Base-by-base conservation (phyloP, 768 basidiomycete species). In the Collybiopsis luxurians region DNA sequence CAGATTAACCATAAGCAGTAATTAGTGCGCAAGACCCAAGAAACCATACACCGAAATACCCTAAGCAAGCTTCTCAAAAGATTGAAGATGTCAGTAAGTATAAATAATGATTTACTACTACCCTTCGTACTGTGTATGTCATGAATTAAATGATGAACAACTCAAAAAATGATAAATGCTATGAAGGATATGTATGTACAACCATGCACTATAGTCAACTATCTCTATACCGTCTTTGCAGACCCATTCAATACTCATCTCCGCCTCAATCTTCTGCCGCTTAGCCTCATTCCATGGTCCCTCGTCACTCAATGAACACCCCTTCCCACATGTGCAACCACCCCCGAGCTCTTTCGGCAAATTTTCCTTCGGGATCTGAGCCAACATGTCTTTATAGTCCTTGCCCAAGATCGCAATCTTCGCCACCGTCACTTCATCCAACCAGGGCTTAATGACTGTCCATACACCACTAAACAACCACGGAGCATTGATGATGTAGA, bases 401-500 rank as follows among this genome's bases (percentile, higher is more conserved):
- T 76, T 69, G n/a, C 91, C 85, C 52, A 97, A 68, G 68, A 99
- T 95, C 61, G 88, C 84, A 68, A 99, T 95, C 84, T 99, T 98
- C 60, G 81, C 80, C 50, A 96, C 94, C 27, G 96, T 99, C 26
- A 95, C 97, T 63, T 87, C 86, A 72, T 98, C 96, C 64, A 99
- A 76, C 92, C 92, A 98, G 2, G 85, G 86, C 76, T 92, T 96
- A 77, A 98, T 83, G 61, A 95, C 69, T 19, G 75, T 68, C 95
- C 95, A 99, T 21, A 96, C 89, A 38, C 88, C 82, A 50, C 83
- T 82, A 77, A 99, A 99, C 51, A 85, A 80, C 86, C 89, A 98
- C 0, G 96, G 96, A 0, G 93, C 91, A 67, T 98, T 98, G 81
- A 97, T 90, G 80, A 98, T 95, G 79, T 92, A 99, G 78, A 99